Conservation (phyloP, 768 basidiomycete species). For the Baorangia bicolor region DNA sequence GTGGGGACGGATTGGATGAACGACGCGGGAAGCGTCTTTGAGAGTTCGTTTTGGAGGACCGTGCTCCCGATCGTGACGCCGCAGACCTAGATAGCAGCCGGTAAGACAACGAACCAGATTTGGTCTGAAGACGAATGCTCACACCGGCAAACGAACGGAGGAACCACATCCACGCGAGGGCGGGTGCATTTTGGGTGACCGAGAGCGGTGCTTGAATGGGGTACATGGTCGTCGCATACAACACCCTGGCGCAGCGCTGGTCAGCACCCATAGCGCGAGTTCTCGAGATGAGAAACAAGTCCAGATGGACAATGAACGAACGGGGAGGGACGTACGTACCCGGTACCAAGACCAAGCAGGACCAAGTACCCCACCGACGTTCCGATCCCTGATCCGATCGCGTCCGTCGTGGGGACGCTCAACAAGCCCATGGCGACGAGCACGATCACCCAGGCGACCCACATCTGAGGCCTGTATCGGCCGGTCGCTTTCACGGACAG, state of each 20-base stretch:
- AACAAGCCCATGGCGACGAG: constrained; percentile 38
- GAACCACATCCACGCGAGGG: too few species aligned
- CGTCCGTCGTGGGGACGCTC: constrained; percentile 24
- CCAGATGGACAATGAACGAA: too few species aligned
- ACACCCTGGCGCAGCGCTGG: too few species aligned
- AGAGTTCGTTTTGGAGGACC: too few species aligned
- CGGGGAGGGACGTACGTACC: constrained; percentile 11
- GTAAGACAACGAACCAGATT: too few species aligned
- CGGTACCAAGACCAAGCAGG: constrained; percentile 15
- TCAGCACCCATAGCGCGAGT: background rate
- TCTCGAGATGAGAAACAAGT: background rate
- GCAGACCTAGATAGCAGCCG: background rate
- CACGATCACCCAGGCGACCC: constrained; percentile 36
- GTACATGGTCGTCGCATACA: too few species aligned
- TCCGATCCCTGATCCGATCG: constrained; percentile 11
- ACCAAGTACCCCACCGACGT: constrained; percentile 4
- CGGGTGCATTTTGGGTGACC: too few species aligned
- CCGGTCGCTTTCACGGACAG: constrained; percentile 34
- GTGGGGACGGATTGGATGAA: too few species aligned
- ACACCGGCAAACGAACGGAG: too few species aligned
- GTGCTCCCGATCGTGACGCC: too few species aligned
- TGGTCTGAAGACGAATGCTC: background rate
- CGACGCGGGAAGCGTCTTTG: too few species aligned
- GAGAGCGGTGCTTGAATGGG: too few species aligned
- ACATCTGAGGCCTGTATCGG: constrained; percentile 39